These are phyloP conservation scores for Hondaea fermentalgiana DNA, from an alignment of 108 stramenopile species.

Conservation along the genomic window DNA sequence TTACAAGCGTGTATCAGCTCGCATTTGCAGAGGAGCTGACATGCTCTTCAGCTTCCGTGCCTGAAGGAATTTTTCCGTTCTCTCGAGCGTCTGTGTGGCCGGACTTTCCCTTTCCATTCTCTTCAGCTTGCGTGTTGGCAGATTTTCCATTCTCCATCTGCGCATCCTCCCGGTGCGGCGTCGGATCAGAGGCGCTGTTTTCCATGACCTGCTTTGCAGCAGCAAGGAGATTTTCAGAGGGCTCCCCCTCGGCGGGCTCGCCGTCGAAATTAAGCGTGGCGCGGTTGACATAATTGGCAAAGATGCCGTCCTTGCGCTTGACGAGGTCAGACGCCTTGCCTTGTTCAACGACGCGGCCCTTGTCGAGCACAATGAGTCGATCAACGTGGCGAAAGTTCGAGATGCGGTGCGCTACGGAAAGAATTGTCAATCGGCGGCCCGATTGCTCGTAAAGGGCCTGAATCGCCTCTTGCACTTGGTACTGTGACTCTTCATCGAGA, in stretches of 20 bases:
- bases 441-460: conserved; percentile 15
- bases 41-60: no score
- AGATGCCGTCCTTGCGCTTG: neutral
- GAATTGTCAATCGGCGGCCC: neutral
- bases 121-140: no score
- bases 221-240: neutral
- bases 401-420: neutral
- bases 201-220: neutral
- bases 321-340: neutral
- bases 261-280: neutral
- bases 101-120: no score
- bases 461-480: conserved; percentile 40
- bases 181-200: no score
- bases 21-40: no score
- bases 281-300: neutral
- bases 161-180: no score
- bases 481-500: conserved; percentile 39
- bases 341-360: neutral
- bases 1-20: no score
- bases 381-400: conserved; percentile 5
- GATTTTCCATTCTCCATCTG: no score
- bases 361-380: conserved; percentile 7
- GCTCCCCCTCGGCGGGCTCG: neutral
- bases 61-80: no score
- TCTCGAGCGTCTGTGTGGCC: no score